Evolutionary conservation across 352 stramenopile genomes (phyloP).

Genomic region (Globisporangium viniferum): DNA sequence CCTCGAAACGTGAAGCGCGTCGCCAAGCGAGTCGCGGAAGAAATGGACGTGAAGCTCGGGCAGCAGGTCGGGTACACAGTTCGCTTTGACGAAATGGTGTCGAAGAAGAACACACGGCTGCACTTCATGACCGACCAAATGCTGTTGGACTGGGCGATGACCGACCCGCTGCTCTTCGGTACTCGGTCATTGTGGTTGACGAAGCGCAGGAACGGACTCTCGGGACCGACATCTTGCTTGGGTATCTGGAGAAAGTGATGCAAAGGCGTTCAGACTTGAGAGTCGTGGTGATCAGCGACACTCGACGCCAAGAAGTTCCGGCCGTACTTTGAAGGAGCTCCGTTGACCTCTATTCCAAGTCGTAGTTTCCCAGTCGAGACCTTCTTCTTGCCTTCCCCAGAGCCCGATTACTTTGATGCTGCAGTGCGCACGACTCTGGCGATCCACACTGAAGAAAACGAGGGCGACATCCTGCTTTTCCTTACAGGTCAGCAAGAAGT

Average conservation of each 20-base stretch:
- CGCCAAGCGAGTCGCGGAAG: constrained; percentile 96
- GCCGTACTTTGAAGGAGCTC: constrained; percentile 93
- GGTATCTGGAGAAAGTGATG: constrained; percentile 96
- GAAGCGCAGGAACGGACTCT: constrained; percentile 98
- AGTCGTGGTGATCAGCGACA: constrained; percentile 98
- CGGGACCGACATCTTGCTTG: constrained; percentile 97
- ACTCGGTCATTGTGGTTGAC: constrained; percentile 97
- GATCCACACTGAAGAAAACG: no score
- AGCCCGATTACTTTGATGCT: no score
- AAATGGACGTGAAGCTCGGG: constrained; percentile 98
- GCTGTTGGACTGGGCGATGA: constrained; percentile 96
- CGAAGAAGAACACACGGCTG: constrained; percentile 70
- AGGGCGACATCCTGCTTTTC: no score
- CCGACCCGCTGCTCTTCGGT: constrained; percentile 94
- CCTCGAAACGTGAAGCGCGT: constrained; percentile 97
- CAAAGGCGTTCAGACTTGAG: constrained; percentile 94
- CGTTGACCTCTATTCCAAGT: constrained; percentile 94
- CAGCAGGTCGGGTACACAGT: constrained; percentile 99
- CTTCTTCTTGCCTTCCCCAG: constrained; percentile 46
- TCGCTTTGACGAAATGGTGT: constrained; percentile 97
- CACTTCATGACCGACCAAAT: constrained; percentile 90
- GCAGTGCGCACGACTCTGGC: no score
- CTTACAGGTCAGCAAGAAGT: no score
- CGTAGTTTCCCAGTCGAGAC: constrained; percentile 97
- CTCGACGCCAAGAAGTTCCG: constrained; percentile 98